Base-by-base conservation (phyloP, 2,329 filamentous ascomycete genomes). In the Diaporthe nobilis region DNA sequence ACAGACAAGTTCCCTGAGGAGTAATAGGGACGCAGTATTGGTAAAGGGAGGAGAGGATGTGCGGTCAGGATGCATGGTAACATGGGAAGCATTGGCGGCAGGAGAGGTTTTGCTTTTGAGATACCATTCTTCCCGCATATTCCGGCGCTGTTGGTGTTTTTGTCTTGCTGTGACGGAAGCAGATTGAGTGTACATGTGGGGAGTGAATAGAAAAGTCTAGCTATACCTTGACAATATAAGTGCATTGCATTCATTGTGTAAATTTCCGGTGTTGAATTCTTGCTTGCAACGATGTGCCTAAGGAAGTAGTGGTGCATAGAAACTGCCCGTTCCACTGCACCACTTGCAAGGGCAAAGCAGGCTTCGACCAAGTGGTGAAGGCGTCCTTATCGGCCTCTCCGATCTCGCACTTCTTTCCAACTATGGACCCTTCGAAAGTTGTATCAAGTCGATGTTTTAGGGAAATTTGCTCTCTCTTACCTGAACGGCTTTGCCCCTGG, bases 1-100 rank as follows among this genome's bases (percentile, higher is more conserved):
- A 82, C 83, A 7, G 84, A 87, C 71, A 85, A 85, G 67, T 84
- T 85, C 55, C 79, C 82, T 1, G 79, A 82, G 20, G 78, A 80
- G 17, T 81, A 84, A 17, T 13, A 60, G 70, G 34, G 22, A 39
- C 2, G 2, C 13, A n/a, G 5, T 4, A 28, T 55, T 15, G n/a
- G 1, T 28, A 28, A 42, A 15, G 22, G n/a, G 13, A 22, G 15
- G 15, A 22, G 34, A 8, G n/a, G 49, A 42, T 31, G 8, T 22
- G 49, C n/a, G 17, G 5, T 53, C 13, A 28, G 49, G 15, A 4
- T 55, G 15, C 65, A 55, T 70, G 49, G 49, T 28, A 31, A 70
- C 34, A 42, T 4, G 31, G 2, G 9, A 53, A 42, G 65, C 65
- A 70, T 55, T 55, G 49, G 65, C 10, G 49, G 75, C 79, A 71